Conservation (phyloP, 805 yeast genomes). For the Nakazawaea wyomingensis region DNA sequence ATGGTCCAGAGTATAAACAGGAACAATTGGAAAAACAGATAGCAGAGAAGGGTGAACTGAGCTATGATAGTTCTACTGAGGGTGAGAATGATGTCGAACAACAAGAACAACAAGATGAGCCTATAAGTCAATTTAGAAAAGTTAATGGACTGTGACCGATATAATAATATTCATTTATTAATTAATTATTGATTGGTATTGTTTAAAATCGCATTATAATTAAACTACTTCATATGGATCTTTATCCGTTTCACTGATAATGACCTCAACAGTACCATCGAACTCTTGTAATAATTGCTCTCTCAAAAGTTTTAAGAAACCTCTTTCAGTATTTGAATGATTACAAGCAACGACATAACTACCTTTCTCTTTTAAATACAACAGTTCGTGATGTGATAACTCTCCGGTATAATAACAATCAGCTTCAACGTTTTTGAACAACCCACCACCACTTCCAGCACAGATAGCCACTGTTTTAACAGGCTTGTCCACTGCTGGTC, state of each 20-base stretch:
- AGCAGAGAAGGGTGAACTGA: neutral
- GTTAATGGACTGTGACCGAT: too few species aligned
- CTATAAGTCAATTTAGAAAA: too few species aligned
- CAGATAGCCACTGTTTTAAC: slow-evolving; percentile 73
- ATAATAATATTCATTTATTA: neutral
- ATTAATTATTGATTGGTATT: neutral
- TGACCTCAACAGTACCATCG: slow-evolving; percentile 34
- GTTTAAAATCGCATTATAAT: neutral
- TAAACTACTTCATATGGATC: slow-evolving; percentile 48
- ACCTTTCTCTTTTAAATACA: slow-evolving; percentile 67
- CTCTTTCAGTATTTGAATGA: slow-evolving; percentile 91
- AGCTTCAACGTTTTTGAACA: slow-evolving; percentile 53
- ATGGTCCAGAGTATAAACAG: slow-evolving; percentile 16
- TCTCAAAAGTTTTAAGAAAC: slow-evolving; percentile 56
- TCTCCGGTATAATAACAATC: slow-evolving; percentile 91
- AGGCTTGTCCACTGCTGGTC: slow-evolving; percentile 22
- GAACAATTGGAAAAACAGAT: slow-evolving; percentile 16
- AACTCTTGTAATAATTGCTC: slow-evolving; percentile 43
- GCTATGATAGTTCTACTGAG: slow-evolving; percentile 1
- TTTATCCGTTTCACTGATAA: slow-evolving; percentile 48
- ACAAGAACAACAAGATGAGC: too few species aligned
- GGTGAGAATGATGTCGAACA: slow-evolving; percentile 1
- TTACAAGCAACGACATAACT: slow-evolving; percentile 71
- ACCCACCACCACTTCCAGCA: slow-evolving; percentile 91
- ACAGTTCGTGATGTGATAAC: slow-evolving; percentile 87